Percentiles rank a stretch among this genome's conserved stretches.
Evolutionary conservation across 257 asterid species (phyloP).

Genomic region (Solanum lycopersicoides): DNA sequence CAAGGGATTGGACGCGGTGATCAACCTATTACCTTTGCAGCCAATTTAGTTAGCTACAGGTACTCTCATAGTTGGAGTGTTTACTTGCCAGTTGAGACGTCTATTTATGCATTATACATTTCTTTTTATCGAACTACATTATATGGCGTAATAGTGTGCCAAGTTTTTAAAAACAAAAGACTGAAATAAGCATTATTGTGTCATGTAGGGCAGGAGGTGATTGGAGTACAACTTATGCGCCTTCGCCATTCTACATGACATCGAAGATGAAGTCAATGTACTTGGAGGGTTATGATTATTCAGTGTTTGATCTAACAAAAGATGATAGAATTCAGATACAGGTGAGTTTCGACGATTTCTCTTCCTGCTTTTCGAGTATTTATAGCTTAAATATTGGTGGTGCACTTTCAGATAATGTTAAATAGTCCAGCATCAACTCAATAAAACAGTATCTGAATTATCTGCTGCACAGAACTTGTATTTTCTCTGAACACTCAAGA

Average conservation of each 20-base stretch:
- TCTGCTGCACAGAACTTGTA: neutral
- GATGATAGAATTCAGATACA: constrained; percentile 76
- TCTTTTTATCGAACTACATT: neutral
- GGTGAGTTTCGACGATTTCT: constrained; percentile 28
- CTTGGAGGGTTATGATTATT: constrained; percentile 85
- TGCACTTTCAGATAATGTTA: neutral
- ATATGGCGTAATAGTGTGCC: neutral
- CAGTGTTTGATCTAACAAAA: constrained; percentile 75
- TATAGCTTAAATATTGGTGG: neutral
- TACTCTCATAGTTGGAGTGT: neutral
- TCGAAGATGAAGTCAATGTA: constrained; percentile 87
- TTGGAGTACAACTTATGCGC: constrained; percentile 93
- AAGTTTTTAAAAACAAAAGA: neutral
- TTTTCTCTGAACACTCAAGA: neutral
- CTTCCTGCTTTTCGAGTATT: neutral
- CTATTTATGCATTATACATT: neutral
- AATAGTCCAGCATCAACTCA: neutral
- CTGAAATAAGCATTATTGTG: neutral
- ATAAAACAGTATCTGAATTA: neutral
- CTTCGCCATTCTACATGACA: constrained; percentile 86
- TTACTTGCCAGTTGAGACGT: neutral
- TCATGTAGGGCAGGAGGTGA: constrained; percentile 90
- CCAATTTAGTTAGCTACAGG: constrained; percentile 96
- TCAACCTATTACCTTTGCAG: constrained; percentile 92
- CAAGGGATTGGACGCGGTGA: constrained; percentile 99